Base-by-base conservation (phyloP, 371 early-diverging fungal species). In the Mortierella sp. region DNA sequence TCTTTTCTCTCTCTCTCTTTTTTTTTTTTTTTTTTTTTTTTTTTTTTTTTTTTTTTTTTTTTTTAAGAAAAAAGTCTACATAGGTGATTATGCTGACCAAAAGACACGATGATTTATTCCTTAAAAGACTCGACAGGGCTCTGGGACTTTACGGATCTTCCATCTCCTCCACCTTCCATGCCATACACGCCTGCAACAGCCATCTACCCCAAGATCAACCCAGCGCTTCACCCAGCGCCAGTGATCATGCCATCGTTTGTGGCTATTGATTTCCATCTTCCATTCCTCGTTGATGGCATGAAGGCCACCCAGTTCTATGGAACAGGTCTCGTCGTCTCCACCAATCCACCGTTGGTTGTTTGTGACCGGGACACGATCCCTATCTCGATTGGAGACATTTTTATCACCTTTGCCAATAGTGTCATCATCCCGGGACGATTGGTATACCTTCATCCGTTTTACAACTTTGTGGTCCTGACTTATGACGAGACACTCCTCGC, bases 351-450 rank as follows among this genome's bases (percentile, higher is more conserved):
- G 0, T 72, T 92, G 28, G 84, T 96, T 23, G 74, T 95, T 19
- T 92, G 91, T 64, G 94, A 95, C 75, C 89, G 95, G 28, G 92
- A 93, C 64, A 91, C 94, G 0, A 87, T 96, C 25, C 95, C 95
- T 0, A 89, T 92, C 7, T 85, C 86, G 16, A 82, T 95, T 0
- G 91, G 93, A 28, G 92, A 92, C 50, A 88, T 96, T 26, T 81
- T 84, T 44, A 67, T 96, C 52, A 95, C 95, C 2, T 93, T 97
- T 81, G 91, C 90, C 45, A 90, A 91, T 72, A 86, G 87, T 25
- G 80, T 95, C 60, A 92, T 92, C 43, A 82, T 95, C 44, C 89
- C 93, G 0, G 97, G 89, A 7, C 74, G 84, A 18, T 74, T 95
- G 0, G 72, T 92, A 1, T 94, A 92, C 59, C 70, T 93, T 29